Evolutionary conservation across 164 flowering plant species (phyloP).

Genomic region (Vitis vinifera): DNA sequence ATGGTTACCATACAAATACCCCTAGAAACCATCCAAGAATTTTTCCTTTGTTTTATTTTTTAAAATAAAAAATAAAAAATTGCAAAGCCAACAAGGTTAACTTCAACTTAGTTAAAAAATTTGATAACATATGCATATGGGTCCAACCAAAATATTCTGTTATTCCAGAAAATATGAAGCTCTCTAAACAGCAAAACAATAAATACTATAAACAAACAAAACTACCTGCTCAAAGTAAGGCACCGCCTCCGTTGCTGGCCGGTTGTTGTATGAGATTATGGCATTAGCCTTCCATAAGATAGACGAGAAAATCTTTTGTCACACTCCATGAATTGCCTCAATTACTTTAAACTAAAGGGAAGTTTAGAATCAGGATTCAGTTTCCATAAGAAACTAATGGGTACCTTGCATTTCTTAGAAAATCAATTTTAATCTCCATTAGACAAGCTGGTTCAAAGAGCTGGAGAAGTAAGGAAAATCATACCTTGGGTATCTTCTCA

Average conservation of each 20-base stretch:
- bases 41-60: neutral
- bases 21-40: neutral
- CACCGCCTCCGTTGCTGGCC: slow-evolving; percentile 93
- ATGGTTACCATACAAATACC: neutral
- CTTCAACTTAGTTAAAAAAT: neutral
- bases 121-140: neutral
- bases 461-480: slow-evolving; percentile 18
- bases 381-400: slow-evolving; percentile 11
- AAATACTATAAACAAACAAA: neutral
- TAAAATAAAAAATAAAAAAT: too few relatives aligned
- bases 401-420: neutral
- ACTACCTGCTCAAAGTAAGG: slow-evolving; percentile 97
- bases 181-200: neutral
- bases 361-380: slow-evolving; percentile 16
- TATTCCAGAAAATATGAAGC: neutral
- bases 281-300: slow-evolving; percentile 81
- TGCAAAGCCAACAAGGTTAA: neutral
- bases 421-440: neutral
- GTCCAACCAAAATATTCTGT: neutral
- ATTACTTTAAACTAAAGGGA: slow-evolving; percentile 15
- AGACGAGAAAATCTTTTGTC: slow-evolving; percentile 30
- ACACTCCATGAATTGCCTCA: slow-evolving; percentile 29
- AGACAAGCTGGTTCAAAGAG: slow-evolving; percentile 1
- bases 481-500: slow-evolving; percentile 88
- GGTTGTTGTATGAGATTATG: slow-evolving; percentile 92